Evolutionary conservation across 2,329 filamentous ascomycete genomes (phyloP).

Genomic region (Neopestalotiopsis sp.): DNA sequence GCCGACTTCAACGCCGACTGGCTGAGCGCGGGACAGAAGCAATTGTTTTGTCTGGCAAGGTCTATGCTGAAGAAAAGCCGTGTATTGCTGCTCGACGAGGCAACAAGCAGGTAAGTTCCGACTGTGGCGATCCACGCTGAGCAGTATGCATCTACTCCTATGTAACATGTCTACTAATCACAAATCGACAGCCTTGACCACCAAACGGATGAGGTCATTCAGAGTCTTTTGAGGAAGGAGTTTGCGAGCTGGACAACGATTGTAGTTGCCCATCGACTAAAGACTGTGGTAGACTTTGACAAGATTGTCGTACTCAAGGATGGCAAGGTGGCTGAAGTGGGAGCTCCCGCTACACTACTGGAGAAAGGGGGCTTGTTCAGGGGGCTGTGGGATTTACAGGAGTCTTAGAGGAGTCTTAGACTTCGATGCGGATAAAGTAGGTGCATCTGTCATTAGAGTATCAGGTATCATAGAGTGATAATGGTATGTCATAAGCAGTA

Average conservation of each 20-base stretch:
- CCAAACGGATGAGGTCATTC: slow-evolving; percentile 12
- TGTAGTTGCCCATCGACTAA: slow-evolving; percentile 10
- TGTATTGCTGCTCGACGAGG: slow-evolving; percentile 20
- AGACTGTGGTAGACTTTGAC: slow-evolving; percentile 11
- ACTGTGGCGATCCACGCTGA: no score
- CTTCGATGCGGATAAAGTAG: slow-evolving; percentile 44
- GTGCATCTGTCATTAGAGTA: neutral
- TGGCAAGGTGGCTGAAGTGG: slow-evolving; percentile 7
- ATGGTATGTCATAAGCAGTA: no score
- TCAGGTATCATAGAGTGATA: no score
- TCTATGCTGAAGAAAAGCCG: slow-evolving; percentile 13
- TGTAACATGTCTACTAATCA: neutral
- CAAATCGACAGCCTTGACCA: slow-evolving; percentile 6
- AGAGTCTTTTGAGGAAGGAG: slow-evolving; percentile 7
- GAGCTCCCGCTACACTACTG: neutral
- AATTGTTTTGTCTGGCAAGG: slow-evolving; percentile 19
- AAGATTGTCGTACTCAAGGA: slow-evolving; percentile 12
- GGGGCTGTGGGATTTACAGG: slow-evolving; percentile 12
- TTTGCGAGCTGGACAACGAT: slow-evolving; percentile 11
- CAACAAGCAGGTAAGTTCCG: slow-evolving; percentile 18
- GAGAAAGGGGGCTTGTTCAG: slow-evolving; percentile 9
- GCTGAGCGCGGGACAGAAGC: slow-evolving; percentile 17
- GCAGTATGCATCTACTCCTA: no score
- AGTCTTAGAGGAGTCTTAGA: slow-evolving; percentile 31
- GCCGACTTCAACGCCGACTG: slow-evolving; percentile 5